Conservation (phyloP, 139 green algal genomes). For the Chlamydomonas sphaeroides region DNA sequence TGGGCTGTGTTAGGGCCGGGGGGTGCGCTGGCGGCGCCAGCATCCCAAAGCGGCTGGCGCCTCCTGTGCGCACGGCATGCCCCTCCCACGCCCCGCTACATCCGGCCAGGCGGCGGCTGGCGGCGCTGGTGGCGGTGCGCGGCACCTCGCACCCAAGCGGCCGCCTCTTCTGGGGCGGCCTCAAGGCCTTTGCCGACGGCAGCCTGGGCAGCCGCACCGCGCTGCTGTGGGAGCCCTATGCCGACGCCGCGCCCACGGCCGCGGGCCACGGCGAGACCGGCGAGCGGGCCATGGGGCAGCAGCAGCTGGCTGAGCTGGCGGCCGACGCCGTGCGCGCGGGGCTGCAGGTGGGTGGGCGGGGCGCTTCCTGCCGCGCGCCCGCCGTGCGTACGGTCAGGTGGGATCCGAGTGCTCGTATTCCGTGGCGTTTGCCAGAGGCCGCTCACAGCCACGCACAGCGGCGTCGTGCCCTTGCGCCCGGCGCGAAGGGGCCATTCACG, state of each 20-base stretch:
- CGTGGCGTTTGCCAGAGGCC: too few species aligned
- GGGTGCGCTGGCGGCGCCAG: too few species aligned
- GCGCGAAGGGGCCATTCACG: too few species aligned
- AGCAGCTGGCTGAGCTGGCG: constrained; percentile 1
- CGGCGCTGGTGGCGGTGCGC: constrained; percentile 34
- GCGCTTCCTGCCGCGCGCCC: too few species aligned
- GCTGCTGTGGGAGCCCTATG: constrained; percentile 72
- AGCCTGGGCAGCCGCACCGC: constrained; percentile 75
- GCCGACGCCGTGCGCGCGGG: constrained; percentile 23
- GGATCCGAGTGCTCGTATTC: too few species aligned
- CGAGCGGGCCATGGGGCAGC: not conserved
- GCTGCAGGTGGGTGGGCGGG: constrained; percentile 24
- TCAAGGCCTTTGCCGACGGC: constrained; percentile 85
- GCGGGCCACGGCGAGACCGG: not conserved
- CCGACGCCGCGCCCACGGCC: not conserved
- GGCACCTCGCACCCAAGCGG: constrained; percentile 54
- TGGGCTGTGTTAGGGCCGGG: too few species aligned
- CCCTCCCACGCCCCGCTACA: not conserved
- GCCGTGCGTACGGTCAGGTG: too few species aligned
- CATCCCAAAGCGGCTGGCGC: not conserved
- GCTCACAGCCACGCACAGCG: too few species aligned
- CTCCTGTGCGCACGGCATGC: not conserved
- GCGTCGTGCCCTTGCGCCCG: too few species aligned
- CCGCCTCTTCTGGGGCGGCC: constrained; percentile 67
- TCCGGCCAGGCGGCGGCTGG: constrained; percentile 54